Evolutionary conservation across 2,329 filamentous ascomycete species (phyloP).

Genomic region (Pestalotiopsis sp.): DNA sequence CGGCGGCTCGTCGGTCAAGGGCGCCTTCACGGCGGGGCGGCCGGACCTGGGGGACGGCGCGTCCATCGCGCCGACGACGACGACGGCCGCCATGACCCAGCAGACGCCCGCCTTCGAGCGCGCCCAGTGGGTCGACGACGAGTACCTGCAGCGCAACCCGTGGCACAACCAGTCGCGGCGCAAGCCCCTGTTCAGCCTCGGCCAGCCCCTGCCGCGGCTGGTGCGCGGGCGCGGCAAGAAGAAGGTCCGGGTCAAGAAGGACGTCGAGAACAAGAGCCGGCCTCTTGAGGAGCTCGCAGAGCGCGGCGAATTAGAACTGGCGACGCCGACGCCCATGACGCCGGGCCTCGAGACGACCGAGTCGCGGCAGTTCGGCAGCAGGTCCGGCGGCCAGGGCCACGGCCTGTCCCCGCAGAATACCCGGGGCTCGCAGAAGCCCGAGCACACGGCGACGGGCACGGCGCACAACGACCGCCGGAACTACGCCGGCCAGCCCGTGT

Average conservation of each 20-base stretch:
- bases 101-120: background rate
- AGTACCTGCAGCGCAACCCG: conserved; percentile 27
- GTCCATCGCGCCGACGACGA: background rate
- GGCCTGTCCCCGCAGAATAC: background rate
- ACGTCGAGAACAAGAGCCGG: background rate
- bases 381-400: background rate
- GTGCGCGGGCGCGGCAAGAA: conserved; percentile 16
- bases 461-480: conserved; percentile 15
- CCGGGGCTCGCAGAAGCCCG: background rate
- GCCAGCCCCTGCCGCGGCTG: conserved; percentile 23
- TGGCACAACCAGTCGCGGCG: conserved; percentile 22
- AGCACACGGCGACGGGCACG: conserved; percentile 11
- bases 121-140: conserved; percentile 22
- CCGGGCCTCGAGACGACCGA: background rate
- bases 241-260: conserved; percentile 7
- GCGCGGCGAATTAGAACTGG: conserved; percentile 7
- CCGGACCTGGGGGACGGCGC: background rate
- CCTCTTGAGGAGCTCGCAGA: conserved; percentile 5
- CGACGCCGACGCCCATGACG: conserved; percentile 1
- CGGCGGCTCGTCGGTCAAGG: background rate
- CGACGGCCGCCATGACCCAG: too few species aligned
- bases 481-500: conserved; percentile 20
- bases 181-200: conserved; percentile 29
- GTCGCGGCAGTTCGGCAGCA: background rate
- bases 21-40: conserved; percentile 1